A percentile compares a stretch with the other conserved stretches of the same genome.
These are phyloP conservation scores for Candida argentea DNA, from an alignment of 805 yeast genomes.

Conservation along the genomic window DNA sequence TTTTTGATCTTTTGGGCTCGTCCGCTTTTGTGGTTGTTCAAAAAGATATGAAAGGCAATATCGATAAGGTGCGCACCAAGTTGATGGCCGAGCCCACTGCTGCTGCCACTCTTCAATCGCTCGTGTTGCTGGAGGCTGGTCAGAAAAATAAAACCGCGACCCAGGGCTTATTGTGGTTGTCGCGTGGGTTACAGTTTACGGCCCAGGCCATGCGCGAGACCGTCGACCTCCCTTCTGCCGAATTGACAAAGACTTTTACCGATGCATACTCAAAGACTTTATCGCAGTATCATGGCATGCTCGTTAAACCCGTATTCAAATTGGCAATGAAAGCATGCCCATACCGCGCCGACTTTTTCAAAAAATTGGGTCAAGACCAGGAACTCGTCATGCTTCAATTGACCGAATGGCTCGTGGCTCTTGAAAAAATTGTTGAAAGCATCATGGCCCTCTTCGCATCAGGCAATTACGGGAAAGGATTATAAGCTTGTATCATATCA, in stretches of 20 bases:
- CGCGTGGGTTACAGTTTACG: constrained; percentile 83
- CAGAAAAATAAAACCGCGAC: constrained; percentile 71
- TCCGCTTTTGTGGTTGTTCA: constrained; percentile 80
- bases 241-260: constrained; percentile 69
- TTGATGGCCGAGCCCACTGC: constrained; percentile 54
- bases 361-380: constrained; percentile 69
- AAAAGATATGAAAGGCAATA: constrained; percentile 81
- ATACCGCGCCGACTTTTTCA: constrained; percentile 76
- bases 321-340: constrained; percentile 95
- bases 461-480: constrained; percentile 85
- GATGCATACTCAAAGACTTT: constrained; percentile 78
- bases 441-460: constrained; percentile 66
- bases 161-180: constrained; percentile 83
- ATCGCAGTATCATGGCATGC: constrained; percentile 70
- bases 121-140: constrained; percentile 62
- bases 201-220: constrained; percentile 82
- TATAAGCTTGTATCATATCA: constrained; percentile 26
- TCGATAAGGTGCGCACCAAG: constrained; percentile 60
- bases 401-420: constrained; percentile 62
- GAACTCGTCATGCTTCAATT: constrained; percentile 58
- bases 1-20: constrained; percentile 78
- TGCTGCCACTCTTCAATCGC: constrained; percentile 64
- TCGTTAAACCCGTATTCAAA: constrained; percentile 79
- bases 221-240: constrained; percentile 49
- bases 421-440: constrained; percentile 62